Conservation (phyloP, 352 stramenopile genomes). For the Globisporangium spinosum region DNA sequence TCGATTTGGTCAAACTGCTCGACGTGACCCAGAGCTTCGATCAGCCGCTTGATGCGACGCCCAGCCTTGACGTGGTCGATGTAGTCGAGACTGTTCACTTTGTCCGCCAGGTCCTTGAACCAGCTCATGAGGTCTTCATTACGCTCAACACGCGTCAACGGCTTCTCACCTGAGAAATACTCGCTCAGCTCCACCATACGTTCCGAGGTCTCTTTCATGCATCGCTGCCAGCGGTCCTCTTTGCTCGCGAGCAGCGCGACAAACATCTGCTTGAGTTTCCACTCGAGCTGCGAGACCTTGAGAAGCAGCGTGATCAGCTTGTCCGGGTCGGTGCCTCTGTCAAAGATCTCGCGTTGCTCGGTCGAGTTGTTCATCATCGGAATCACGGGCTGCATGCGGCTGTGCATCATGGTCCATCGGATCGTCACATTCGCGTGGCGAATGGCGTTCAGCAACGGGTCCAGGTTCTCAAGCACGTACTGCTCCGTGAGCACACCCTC, state of each 20-base stretch:
- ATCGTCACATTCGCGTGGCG: conserved; percentile 91
- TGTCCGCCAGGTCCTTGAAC: conserved; percentile 90
- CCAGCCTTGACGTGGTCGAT: conserved; percentile 92
- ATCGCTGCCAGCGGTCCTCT: conserved; percentile 89
- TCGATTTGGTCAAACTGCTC: conserved; percentile 96
- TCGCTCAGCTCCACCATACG: conserved; percentile 92
- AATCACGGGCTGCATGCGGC: conserved; percentile 81
- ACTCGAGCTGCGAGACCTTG: conserved; percentile 93
- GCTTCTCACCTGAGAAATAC: conserved; percentile 93
- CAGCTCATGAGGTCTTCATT: conserved; percentile 93
- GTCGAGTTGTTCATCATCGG: conserved; percentile 86
- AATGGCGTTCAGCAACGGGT: conserved; percentile 89
- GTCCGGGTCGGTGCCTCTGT: conserved; percentile 77
- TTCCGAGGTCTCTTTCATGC: conserved; percentile 84
- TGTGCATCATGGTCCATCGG: conserved; percentile 94
- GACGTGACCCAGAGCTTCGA: conserved; percentile 92
- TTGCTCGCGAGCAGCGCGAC: conserved; percentile 87
- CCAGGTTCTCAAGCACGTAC: conserved; percentile 92
- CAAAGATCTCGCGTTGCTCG: conserved; percentile 80
- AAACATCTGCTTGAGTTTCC: conserved; percentile 94
- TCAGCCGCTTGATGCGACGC: conserved; percentile 92
- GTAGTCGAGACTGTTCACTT: conserved; percentile 90
- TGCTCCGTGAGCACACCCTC: conserved; percentile 91
- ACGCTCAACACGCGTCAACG: conserved; percentile 88
- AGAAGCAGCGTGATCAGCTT: conserved; percentile 91